These are phyloP conservation scores for Trichosporon ovoides DNA, from an alignment of 1,284 basidiomycete genomes.

Conservation along the genomic window DNA sequence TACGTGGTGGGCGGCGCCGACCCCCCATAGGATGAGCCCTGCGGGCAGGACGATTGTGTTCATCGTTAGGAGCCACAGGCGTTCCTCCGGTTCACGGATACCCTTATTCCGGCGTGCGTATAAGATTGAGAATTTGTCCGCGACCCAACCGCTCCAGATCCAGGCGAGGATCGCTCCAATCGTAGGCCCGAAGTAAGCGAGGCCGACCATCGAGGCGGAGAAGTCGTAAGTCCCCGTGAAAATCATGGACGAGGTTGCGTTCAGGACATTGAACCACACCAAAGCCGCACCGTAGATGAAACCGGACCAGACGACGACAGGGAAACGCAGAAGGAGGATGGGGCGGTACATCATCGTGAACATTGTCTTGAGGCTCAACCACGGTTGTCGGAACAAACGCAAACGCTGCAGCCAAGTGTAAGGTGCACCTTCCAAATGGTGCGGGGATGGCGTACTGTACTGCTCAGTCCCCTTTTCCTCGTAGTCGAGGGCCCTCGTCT, in stretches of 20 bases:
- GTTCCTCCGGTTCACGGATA: constrained; percentile 33
- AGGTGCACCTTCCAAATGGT: constrained; percentile 7
- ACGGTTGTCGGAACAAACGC: constrained; percentile 14
- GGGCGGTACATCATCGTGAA: constrained; percentile 21
- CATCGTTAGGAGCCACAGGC: constrained; percentile 23
- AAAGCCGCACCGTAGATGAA: constrained; percentile 24
- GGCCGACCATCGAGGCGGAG: constrained; percentile 20
- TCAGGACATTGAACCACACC: constrained; percentile 28
- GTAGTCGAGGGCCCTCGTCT: not conserved
- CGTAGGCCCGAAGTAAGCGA: constrained; percentile 27
- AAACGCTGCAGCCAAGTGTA: constrained; percentile 10
- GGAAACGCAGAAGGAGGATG: constrained; percentile 20
- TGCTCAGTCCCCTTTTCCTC: not conserved
- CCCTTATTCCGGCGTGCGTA: constrained; percentile 23
- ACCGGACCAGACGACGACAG: constrained; percentile 23
- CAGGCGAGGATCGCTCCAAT: constrained; percentile 23
- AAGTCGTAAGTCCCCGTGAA: constrained; percentile 19
- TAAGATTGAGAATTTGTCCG: constrained; percentile 22
- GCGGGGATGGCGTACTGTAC: not conserved
- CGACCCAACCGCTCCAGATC: constrained; percentile 16
- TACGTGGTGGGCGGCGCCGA: constrained; percentile 24
- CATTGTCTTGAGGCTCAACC: constrained; percentile 9
- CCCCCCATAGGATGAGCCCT: constrained; percentile 29
- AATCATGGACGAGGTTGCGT: constrained; percentile 22
- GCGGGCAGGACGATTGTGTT: constrained; percentile 24